These are phyloP conservation scores for Neofusicoccum kwambonambiense DNA, from an alignment of 2,329 filamentous ascomycete genomes.

Conservation along the genomic window DNA sequence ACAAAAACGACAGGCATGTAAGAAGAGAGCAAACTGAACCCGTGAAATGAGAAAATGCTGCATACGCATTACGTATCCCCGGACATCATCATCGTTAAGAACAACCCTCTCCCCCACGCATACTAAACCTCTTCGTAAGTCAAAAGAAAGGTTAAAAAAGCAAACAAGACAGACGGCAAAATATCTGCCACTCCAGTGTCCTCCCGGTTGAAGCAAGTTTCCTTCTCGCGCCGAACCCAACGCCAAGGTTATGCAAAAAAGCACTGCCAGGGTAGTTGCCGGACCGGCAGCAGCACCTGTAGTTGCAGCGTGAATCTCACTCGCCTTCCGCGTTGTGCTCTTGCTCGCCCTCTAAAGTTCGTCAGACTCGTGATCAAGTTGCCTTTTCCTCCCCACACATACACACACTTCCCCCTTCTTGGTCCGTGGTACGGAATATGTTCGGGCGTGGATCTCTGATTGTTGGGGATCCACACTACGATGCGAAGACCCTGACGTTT, in stretches of 20 bases:
- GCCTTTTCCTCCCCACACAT: conserved; percentile 16
- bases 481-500: conserved; percentile 75
- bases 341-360: not conserved
- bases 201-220: conserved; percentile 11
- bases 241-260: conserved; percentile 19
- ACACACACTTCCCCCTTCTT: not conserved
- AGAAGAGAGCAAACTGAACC: no score
- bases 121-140: conserved; percentile 13
- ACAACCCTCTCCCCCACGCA: not conserved
- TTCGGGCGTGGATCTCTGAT: conserved; percentile 6
- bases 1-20: no score
- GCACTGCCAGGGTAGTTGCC: not conserved
- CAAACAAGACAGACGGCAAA: conserved; percentile 15
- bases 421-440: not conserved
- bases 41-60: not conserved
- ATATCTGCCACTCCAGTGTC: conserved; percentile 11
- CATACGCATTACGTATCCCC: conserved; percentile 12
- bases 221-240: conserved; percentile 18
- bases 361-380: conserved; percentile 13
- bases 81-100: conserved; percentile 10
- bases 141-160: conserved; percentile 2
- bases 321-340: conserved; percentile 10
- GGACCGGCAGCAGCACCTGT: not conserved
- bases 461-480: conserved; percentile 28
- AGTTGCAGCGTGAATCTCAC: conserved; percentile 5